phyloP scores from a whole-genome alignment of 441 rosid genomes.

The Sinapis alba region DNA sequence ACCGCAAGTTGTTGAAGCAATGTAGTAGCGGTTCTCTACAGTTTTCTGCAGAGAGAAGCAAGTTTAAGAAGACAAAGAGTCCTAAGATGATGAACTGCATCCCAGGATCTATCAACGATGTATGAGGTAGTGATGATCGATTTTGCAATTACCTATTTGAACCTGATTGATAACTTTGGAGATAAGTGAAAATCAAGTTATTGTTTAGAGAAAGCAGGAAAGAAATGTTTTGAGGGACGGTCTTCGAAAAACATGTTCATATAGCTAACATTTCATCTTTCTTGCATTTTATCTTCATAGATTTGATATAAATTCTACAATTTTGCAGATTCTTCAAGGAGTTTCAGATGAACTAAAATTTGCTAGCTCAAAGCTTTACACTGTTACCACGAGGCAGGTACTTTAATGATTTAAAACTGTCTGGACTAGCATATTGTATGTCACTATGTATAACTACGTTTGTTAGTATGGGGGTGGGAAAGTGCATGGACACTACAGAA shows the following conservation, averaged over 20 bases:
- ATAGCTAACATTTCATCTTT: neutral
- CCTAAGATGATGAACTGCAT: constrained; percentile 52
- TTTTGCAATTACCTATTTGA: neutral
- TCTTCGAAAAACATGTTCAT: neutral
- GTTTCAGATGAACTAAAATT: constrained; percentile 82
- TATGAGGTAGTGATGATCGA: neutral
- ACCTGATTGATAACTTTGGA: neutral
- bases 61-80: constrained; percentile 79
- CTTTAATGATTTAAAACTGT: too few relatives aligned
- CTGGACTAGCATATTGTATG: too few relatives aligned
- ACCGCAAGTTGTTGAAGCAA: constrained; percentile 58
- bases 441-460: too few relatives aligned
- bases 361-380: constrained; percentile 76
- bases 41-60: constrained; percentile 58
- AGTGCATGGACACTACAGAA: neutral
- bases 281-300: neutral
- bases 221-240: neutral
- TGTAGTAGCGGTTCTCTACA: constrained; percentile 22
- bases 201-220: neutral
- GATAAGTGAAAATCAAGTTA: neutral
- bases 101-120: neutral
- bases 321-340: constrained; percentile 79
- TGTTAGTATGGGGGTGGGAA: neutral
- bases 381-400: constrained; percentile 91
- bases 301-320: neutral